A percentile compares a stretch with the other conserved stretches of the same genome.
Evolutionary conservation across 1,139 yeast species (phyloP).

Genomic region (Yamadazyma songkhlaensis): DNA sequence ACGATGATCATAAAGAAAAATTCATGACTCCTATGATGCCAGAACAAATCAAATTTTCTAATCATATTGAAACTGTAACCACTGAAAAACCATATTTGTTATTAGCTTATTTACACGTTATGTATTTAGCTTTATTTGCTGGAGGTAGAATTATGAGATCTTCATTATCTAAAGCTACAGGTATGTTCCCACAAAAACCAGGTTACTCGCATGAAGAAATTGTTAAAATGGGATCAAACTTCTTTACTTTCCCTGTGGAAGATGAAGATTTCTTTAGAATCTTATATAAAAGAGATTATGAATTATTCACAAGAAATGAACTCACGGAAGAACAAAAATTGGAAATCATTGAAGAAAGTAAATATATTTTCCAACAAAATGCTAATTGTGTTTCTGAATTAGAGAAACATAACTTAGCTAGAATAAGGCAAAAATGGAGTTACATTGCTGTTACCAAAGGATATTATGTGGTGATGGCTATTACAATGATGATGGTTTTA

Average conservation of each 20-base stretch:
- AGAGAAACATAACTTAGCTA: slow-evolving; percentile 58
- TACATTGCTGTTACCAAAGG: slow-evolving; percentile 54
- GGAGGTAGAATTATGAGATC: slow-evolving; percentile 80
- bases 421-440: slow-evolving; percentile 54
- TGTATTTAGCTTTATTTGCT: slow-evolving; percentile 83
- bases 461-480: slow-evolving; percentile 33
- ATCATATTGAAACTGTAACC: slow-evolving; percentile 56
- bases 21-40: slow-evolving; percentile 56
- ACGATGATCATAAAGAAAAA: slow-evolving; percentile 53
- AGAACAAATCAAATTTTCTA: slow-evolving; percentile 58
- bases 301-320: slow-evolving; percentile 65
- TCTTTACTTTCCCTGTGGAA: slow-evolving; percentile 68
- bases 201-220: slow-evolving; percentile 64
- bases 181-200: slow-evolving; percentile 70
- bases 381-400: slow-evolving; percentile 61
- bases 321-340: slow-evolving; percentile 68
- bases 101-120: slow-evolving; percentile 82
- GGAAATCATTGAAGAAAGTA: slow-evolving; percentile 67
- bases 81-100: slow-evolving; percentile 65
- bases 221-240: slow-evolving; percentile 60
- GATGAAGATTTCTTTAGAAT: slow-evolving; percentile 66
- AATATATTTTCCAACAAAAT: slow-evolving; percentile 64
- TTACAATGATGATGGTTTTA: slow-evolving; percentile 22
- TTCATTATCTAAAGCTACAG: slow-evolving; percentile 61
- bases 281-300: slow-evolving; percentile 71